A percentile compares a stretch with the other conserved stretches of the same genome.
Conservation (phyloP, 2,329 filamentous ascomycete species). For the Colletotrichum sp. region DNA sequence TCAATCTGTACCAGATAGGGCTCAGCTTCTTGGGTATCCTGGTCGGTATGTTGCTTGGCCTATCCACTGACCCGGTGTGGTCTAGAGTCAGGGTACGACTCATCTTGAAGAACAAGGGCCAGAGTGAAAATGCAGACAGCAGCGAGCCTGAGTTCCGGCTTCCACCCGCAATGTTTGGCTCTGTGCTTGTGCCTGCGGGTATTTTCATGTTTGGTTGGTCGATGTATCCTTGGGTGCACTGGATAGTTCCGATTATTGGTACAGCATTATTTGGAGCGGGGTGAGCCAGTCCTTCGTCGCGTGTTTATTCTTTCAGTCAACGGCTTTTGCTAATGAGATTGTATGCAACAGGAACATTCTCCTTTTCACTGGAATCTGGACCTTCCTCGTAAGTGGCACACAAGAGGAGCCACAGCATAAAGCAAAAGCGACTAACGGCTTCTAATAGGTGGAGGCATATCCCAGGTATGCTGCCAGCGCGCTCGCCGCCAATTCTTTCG, state of each 20-base stretch:
- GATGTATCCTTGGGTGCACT: constrained; percentile 75
- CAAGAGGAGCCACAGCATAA: neutral
- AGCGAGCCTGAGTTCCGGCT: constrained; percentile 89
- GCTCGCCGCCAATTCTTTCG: constrained; percentile 83
- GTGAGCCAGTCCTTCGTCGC: no score
- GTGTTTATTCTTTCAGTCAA: no score
- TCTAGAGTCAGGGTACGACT: constrained; percentile 62
- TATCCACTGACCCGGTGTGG: constrained; percentile 70
- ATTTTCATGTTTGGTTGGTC: constrained; percentile 93
- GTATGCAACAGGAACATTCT: no score
- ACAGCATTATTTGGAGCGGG: constrained; percentile 73
- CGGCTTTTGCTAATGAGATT: no score
- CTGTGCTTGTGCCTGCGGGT: constrained; percentile 77
- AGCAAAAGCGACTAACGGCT: neutral
- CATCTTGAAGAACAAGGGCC: constrained; percentile 55
- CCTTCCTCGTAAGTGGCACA: constrained; percentile 72
- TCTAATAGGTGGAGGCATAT: constrained; percentile 63
- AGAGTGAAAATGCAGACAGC: constrained; percentile 57
- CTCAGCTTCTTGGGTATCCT: constrained; percentile 77
- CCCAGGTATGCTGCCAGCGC: constrained; percentile 77
- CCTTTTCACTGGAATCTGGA: constrained; percentile 85
- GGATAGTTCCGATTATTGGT: constrained; percentile 79
- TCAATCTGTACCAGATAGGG: constrained; percentile 82
- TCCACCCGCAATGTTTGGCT: constrained; percentile 77
- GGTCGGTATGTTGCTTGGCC: constrained; percentile 69